phyloP scores from a whole-genome alignment of 176 grass and related monocot species.

The Zoysia japonica region DNA sequence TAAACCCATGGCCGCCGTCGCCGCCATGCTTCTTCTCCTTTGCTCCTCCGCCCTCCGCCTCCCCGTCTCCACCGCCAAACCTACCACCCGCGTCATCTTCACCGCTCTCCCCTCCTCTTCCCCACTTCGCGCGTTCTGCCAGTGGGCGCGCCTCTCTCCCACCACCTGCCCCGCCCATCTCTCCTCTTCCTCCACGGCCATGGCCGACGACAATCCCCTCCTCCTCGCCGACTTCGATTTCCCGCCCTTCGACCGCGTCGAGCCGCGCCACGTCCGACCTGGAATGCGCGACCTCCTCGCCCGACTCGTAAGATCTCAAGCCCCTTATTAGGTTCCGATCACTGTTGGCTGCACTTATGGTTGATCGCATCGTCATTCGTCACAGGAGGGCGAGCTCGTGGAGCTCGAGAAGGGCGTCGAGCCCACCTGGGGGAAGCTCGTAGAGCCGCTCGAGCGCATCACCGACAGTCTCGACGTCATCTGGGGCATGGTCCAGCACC shows the following conservation, averaged over 20 bases:
- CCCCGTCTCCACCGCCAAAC: constrained; percentile 10
- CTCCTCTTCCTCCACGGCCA: not conserved
- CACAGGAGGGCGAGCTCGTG: constrained; percentile 74
- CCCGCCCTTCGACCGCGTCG: constrained; percentile 76
- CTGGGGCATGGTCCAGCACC: constrained; percentile 84
- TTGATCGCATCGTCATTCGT: not conserved
- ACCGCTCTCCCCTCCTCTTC: constrained; percentile 49
- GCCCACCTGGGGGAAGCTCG: constrained; percentile 78
- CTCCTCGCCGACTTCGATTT: constrained; percentile 66
- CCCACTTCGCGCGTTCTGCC: constrained; percentile 61
- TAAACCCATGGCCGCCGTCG: not conserved
- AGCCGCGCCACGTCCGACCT: constrained; percentile 70
- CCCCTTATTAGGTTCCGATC: too few relatives aligned
- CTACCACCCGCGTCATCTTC: constrained; percentile 7
- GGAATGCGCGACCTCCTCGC: constrained; percentile 71
- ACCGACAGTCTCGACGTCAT: constrained; percentile 72
- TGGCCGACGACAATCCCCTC: constrained; percentile 54
- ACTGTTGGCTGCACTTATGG: not conserved
- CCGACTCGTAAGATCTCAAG: constrained; percentile 47
- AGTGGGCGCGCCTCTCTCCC: constrained; percentile 24
- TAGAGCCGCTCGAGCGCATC: constrained; percentile 91
- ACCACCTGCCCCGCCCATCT: constrained; percentile 40
- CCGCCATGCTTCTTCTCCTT: constrained; percentile 36
- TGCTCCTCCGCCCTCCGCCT: constrained; percentile 10
- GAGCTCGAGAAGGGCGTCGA: constrained; percentile 80